phyloP scores from a whole-genome alignment of 768 basidiomycete species.

The Trametes cinnabarina region DNA sequence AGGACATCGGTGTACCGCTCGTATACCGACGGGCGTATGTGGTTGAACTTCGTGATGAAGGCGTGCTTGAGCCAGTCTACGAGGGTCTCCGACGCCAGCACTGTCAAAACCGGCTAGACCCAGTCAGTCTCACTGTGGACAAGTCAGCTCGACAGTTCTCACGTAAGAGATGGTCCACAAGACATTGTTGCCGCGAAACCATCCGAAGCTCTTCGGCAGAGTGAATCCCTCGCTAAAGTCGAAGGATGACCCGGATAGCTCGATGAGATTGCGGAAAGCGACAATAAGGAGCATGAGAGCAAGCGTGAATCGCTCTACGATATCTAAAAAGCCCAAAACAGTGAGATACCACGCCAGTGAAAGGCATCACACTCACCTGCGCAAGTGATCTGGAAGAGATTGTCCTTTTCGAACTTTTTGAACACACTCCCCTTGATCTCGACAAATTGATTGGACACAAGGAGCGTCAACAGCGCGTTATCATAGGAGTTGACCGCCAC shows the following conservation, averaged over 20 bases:
- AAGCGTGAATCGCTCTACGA: conserved; percentile 95
- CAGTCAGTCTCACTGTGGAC: neutral
- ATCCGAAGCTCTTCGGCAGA: conserved; percentile 81
- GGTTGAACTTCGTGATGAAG: conserved; percentile 99
- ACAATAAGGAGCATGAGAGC: conserved; percentile 88
- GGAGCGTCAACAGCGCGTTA: conserved; percentile 87
- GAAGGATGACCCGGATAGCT: conserved; percentile 88
- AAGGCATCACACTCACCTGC: conserved; percentile 56
- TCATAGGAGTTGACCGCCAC: conserved; percentile 99
- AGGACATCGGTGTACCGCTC: conserved; percentile 94
- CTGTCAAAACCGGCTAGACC: conserved; percentile 82
- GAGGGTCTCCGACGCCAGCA: conserved; percentile 86
- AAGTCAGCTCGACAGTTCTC: conserved; percentile 27
- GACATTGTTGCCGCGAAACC: conserved; percentile 76
- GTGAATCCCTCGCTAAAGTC: conserved; percentile 68
- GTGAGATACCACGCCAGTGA: neutral
- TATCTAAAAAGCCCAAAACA: no score
- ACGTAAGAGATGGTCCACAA: conserved; percentile 91
- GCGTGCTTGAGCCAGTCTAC: conserved; percentile 99
- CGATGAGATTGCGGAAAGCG: conserved; percentile 92
- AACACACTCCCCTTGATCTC: conserved; percentile 99
- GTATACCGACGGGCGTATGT: conserved; percentile 93
- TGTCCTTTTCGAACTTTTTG: conserved; percentile 99
- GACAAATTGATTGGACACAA: conserved; percentile 98
- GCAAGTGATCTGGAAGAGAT: conserved; percentile 96